These are phyloP conservation scores for Neurospora sp. DNA, from an alignment of 495 filamentous ascomycete genomes.

Conservation along the genomic window DNA sequence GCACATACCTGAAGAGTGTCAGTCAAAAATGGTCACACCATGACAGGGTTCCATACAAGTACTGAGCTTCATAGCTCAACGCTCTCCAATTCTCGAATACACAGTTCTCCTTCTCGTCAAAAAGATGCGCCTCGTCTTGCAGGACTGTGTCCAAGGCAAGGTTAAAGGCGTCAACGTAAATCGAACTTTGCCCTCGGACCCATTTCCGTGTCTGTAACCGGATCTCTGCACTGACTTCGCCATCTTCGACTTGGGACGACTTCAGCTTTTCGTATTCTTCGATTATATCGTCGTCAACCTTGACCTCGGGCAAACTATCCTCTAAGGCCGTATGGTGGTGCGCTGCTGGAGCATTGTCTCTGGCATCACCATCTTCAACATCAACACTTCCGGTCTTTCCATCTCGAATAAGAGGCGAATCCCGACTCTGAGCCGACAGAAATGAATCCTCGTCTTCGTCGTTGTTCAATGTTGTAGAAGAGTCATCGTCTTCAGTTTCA, in stretches of 20 bases:
- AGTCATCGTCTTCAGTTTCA: constrained; percentile 8
- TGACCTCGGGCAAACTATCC: constrained; percentile 57
- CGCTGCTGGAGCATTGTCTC: constrained; percentile 15
- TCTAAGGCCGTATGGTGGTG: constrained; percentile 58
- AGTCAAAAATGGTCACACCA: neutral
- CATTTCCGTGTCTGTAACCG: constrained; percentile 31
- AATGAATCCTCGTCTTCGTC: neutral
- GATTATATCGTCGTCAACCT: constrained; percentile 61
- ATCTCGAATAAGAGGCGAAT: neutral
- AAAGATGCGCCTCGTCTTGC: constrained; percentile 80
- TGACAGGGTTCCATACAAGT: constrained; percentile 53
- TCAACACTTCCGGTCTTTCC: neutral
- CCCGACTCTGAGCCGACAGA: neutral
- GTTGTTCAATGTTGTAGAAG: neutral
- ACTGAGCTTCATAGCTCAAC: constrained; percentile 80
- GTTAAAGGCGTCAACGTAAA: constrained; percentile 97
- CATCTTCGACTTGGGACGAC: constrained; percentile 32
- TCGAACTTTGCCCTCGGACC: constrained; percentile 57
- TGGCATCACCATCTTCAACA: constrained; percentile 15
- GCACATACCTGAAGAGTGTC: constrained; percentile 55
- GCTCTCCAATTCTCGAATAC: constrained; percentile 69
- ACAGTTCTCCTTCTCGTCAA: constrained; percentile 65
- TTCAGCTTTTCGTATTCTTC: constrained; percentile 62
- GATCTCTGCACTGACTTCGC: constrained; percentile 26
- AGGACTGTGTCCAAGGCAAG: constrained; percentile 84